These are phyloP conservation scores for Claviceps digitariae DNA, from an alignment of 2,329 filamentous ascomycete genomes.

Conservation along the genomic window DNA sequence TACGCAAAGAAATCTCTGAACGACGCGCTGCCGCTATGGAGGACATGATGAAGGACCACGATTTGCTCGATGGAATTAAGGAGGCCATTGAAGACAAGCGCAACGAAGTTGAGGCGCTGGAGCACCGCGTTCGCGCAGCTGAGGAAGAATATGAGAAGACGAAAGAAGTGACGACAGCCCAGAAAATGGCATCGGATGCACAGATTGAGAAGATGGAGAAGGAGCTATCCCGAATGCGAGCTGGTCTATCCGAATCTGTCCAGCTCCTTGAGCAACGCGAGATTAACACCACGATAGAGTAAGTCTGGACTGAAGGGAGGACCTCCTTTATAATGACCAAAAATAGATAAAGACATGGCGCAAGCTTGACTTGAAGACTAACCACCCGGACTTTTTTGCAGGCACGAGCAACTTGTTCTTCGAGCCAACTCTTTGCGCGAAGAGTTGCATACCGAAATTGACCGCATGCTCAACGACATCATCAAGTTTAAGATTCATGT, in stretches of 20 bases:
- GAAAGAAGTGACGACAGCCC: conserved; percentile 71
- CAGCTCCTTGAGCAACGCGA: conserved; percentile 88
- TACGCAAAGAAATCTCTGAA: conserved; percentile 89
- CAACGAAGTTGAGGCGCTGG: conserved; percentile 80
- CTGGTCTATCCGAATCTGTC: conserved; percentile 69
- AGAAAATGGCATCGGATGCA: conserved; percentile 77
- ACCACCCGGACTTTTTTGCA: conserved; percentile 19
- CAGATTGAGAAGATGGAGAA: conserved; percentile 99
- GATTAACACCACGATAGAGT: conserved; percentile 95
- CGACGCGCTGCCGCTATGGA: conserved; percentile 71
- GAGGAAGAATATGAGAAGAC: conserved; percentile 92
- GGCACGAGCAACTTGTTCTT: conserved; percentile 85
- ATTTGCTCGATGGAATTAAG: conserved; percentile 85
- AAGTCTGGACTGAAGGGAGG: no score
- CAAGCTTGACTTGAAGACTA: conserved; percentile 1
- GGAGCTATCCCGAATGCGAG: conserved; percentile 85
- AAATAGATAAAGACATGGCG: neutral
- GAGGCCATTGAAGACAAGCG: conserved; percentile 95
- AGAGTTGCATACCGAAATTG: conserved; percentile 93
- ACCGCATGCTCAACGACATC: conserved; percentile 89
- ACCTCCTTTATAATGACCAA: no score
- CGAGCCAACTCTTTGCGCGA: conserved; percentile 76
- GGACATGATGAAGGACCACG: conserved; percentile 86
- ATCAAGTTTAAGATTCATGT: conserved; percentile 98
- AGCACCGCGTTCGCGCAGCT: conserved; percentile 75